Conservation (phyloP, 2,329 filamentous ascomycete genomes). For the Aureobasidium mangrovei region DNA sequence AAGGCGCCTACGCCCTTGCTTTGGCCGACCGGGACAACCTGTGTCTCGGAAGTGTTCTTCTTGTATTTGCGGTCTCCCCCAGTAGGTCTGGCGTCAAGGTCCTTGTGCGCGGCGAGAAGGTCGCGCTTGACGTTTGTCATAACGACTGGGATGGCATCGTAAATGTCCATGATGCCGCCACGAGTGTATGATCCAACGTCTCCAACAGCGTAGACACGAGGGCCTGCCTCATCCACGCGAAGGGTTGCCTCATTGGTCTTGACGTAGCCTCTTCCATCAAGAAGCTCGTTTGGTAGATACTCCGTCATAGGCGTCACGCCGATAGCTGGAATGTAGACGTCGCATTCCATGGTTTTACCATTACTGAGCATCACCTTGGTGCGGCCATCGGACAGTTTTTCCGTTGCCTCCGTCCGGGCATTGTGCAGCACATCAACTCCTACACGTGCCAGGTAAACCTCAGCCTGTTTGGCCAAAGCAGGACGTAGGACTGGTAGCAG, state of each 20-base stretch:
- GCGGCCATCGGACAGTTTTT: conserved; percentile 30
- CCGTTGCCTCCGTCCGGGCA: conserved; percentile 19
- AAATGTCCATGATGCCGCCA: conserved; percentile 36
- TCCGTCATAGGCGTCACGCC: conserved; percentile 45
- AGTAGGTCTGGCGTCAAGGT: conserved; percentile 18
- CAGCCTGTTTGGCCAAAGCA: conserved; percentile 34
- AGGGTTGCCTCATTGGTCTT: conserved; percentile 38
- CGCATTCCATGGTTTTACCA: conserved; percentile 39
- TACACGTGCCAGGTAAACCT: conserved; percentile 37
- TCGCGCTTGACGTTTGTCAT: conserved; percentile 41
- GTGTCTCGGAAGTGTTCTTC: conserved; percentile 25
- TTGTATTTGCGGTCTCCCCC: conserved; percentile 19
- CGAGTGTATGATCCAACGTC: conserved; percentile 37
- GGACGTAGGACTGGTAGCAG: conserved; percentile 36
- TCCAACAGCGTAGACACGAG: conserved; percentile 41
- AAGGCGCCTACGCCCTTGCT: conserved; percentile 31
- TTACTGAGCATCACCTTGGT: conserved; percentile 38
- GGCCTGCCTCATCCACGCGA: conserved; percentile 37
- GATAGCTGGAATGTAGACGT: conserved; percentile 45
- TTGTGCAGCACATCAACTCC: conserved; percentile 33
- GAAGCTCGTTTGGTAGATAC: conserved; percentile 41
- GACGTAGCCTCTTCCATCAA: conserved; percentile 41
- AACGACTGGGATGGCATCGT: conserved; percentile 32
- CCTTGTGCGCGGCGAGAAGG: conserved; percentile 28
- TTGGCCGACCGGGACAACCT: conserved; percentile 33